Base-by-base conservation (phyloP, 768 basidiomycete species). In the Lentinula detonsa region DNA sequence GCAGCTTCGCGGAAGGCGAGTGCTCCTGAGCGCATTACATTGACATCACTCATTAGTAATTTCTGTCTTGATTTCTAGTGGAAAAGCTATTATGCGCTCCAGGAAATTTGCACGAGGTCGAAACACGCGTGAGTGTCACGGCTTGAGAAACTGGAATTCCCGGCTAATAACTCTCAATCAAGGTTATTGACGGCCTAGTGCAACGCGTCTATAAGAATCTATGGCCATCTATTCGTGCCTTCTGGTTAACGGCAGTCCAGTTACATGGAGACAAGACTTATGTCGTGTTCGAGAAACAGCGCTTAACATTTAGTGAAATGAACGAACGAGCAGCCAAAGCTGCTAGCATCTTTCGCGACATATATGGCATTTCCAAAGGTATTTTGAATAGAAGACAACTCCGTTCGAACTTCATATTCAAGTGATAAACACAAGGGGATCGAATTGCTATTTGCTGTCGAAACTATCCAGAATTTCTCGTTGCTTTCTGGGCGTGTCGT, bases 171-270 rank as follows among this genome's bases (percentile, higher is more conserved):
- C 21, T 39, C 37, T n/a, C 43, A 9, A 66, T 8, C 48, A 34
- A 61, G 61, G 28, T 78, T 11, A 71, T 85, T 50, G 75, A 81
- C 58, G 81, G 80, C 2, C 71, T 73, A 7, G 62, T 80, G 13
- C 73, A 78, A 55, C 76, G 78, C 13, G 79, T 80, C 4, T 86
- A 82, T 71, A 84, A 83, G 70, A 76, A 81, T 57, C 68, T 81
- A 10, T 81, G 73, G 73, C 78, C 79, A 0, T 78, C 79, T 3
- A 35, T 43, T 10, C 77, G 83, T 9, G 68, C 66, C 16, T 81
- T 84, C 68, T 85, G 83, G 82, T 69, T 79, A 7, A 68, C 67
- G 63, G 62, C 70, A 0, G 68, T 71, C 3, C 57, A 73, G 42
- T 63, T 75, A 54, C 77, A 79, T 61, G 66, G 61, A 51, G 69